Percentiles rank a stretch among this genome's conserved stretches.
These are phyloP conservation scores for Trichoderma koningiopsis DNA, from an alignment of 2,329 filamentous ascomycete species.

Conservation along the genomic window DNA sequence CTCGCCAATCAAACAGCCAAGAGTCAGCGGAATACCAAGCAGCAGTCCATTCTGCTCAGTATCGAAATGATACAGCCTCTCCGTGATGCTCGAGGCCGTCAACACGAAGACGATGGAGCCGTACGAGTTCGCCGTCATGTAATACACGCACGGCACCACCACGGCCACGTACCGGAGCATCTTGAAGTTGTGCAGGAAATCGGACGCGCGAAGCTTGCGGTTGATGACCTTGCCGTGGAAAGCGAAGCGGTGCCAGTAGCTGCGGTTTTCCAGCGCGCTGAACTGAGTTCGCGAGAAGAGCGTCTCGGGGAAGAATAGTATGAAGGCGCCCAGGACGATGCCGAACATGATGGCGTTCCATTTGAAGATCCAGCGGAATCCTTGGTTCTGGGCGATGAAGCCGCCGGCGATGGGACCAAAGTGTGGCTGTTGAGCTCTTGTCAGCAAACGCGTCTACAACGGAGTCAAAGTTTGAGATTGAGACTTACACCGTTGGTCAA, in stretches of 20 bases:
- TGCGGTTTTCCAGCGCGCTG: conserved; percentile 19
- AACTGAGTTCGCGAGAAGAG: conserved; percentile 19
- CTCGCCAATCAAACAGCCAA: conserved; percentile 18
- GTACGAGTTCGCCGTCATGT: conserved; percentile 17
- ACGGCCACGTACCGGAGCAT: conserved; percentile 19
- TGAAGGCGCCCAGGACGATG: not conserved
- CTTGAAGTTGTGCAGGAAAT: conserved; percentile 16
- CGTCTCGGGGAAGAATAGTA: conserved; percentile 18
- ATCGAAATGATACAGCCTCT: conserved; percentile 17
- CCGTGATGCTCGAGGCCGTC: conserved; percentile 16
- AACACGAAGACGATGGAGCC: conserved; percentile 21
- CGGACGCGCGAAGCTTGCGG: conserved; percentile 7
- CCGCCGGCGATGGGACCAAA: conserved; percentile 21
- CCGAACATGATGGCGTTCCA: conserved; percentile 19
- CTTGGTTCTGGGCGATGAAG: conserved; percentile 8
- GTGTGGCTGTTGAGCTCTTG: not conserved
- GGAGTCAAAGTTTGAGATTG: not conserved
- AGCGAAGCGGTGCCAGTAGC: conserved; percentile 9
- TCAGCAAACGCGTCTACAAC: not conserved
- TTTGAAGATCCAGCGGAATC: conserved; percentile 22
- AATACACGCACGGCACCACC: conserved; percentile 18
- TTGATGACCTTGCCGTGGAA: conserved; percentile 20
- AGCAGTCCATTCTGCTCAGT: conserved; percentile 15
- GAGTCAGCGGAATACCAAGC: conserved; percentile 12
- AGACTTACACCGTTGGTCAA: conserved; percentile 13